These are phyloP conservation scores for Chlorophyllum brunneum DNA, from an alignment of 768 basidiomycete species.

Conservation along the genomic window DNA sequence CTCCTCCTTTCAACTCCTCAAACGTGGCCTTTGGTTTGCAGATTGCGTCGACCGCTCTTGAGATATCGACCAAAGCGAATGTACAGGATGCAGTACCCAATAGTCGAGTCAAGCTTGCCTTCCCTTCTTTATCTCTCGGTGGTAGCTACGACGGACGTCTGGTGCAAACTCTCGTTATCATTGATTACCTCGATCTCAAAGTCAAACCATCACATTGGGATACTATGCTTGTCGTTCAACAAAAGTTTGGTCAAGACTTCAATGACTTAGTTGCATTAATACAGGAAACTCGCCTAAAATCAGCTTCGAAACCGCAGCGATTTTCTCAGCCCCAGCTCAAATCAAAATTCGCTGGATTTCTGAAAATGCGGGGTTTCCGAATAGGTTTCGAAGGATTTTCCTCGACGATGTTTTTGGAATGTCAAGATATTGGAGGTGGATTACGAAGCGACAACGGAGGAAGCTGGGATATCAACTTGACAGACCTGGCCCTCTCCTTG, in stretches of 20 bases:
- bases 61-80: constrained; percentile 48
- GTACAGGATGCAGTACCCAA: constrained; percentile 30
- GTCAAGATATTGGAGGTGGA: constrained; percentile 66
- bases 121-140: constrained; percentile 63
- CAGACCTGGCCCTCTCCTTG: constrained; percentile 80
- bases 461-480: constrained; percentile 66
- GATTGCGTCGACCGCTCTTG: constrained; percentile 56
- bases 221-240: constrained; percentile 76
- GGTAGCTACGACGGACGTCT: constrained; percentile 49
- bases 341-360: constrained; percentile 40
- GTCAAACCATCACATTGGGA: constrained; percentile 85
- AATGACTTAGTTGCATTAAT: constrained; percentile 71
- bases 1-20: constrained; percentile 26
- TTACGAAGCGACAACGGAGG: constrained; percentile 43
- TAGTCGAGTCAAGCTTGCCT: constrained; percentile 54
- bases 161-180: constrained; percentile 51
- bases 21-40: constrained; percentile 58
- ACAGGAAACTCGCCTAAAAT: constrained; percentile 48
- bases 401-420: constrained; percentile 73
- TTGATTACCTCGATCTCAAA: constrained; percentile 69
- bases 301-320: constrained; percentile 11
- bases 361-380: constrained; percentile 77
- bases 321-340: constrained; percentile 20
- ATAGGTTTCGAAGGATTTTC: constrained; percentile 73
- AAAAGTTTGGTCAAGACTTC: constrained; percentile 88